A percentile compares a stretch with the other conserved stretches of the same genome.
These are phyloP conservation scores for Mesotaenium endlicherianum DNA, from an alignment of 139 green algal species.

Conservation along the genomic window DNA sequence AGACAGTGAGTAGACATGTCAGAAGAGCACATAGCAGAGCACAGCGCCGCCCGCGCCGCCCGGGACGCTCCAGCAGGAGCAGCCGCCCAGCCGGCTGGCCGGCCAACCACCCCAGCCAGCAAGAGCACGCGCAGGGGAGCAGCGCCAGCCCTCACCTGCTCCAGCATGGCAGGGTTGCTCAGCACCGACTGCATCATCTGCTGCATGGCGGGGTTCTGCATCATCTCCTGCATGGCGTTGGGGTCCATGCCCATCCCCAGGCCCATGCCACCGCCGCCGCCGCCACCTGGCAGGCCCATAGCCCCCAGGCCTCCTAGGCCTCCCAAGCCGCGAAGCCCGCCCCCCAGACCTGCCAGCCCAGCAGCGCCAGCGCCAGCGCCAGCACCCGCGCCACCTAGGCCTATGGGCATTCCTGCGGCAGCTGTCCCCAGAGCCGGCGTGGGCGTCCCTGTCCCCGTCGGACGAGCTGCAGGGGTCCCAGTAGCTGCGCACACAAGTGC, in stretches of 20 bases:
- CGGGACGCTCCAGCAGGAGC: neutral
- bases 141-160: slow-evolving; percentile 53
- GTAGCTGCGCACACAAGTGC: neutral
- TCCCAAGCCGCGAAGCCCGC: slow-evolving; percentile 3
- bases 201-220: slow-evolving; percentile 68
- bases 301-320: slow-evolving; percentile 3
- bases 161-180: slow-evolving; percentile 66
- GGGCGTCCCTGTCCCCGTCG: neutral
- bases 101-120: too few species aligned
- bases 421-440: neutral
- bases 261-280: neutral
- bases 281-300: neutral
- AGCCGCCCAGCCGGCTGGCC: too few species aligned
- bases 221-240: slow-evolving; percentile 51
- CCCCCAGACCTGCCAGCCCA: neutral
- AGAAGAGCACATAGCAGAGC: neutral
- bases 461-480: neutral
- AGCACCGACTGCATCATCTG: slow-evolving; percentile 68
- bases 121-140: neutral
- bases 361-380: slow-evolving; percentile 3
- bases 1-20: neutral
- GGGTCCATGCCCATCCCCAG: slow-evolving; percentile 40
- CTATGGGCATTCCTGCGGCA: neutral
- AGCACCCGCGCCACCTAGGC: neutral
- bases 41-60: neutral